Evolutionary conservation across 2,329 filamentous ascomycete species (phyloP).

Genomic region (Basipetospora chlamydospora): DNA sequence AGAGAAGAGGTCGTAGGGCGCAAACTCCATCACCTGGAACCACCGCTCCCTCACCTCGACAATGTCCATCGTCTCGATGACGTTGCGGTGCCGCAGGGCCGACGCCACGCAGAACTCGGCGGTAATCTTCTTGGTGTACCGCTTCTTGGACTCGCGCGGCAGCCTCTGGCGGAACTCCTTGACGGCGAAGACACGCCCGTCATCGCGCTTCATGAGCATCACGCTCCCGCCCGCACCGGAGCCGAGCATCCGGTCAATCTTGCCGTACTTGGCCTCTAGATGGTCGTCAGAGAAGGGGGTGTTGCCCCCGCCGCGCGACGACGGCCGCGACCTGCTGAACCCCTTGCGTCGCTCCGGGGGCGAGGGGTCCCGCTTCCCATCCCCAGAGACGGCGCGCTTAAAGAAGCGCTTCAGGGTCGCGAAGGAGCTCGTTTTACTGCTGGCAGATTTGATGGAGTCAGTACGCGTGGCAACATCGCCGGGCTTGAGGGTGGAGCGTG

Average conservation of each 20-base stretch:
- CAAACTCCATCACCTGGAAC: constrained; percentile 99
- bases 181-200: constrained; percentile 88
- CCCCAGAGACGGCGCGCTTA: constrained; percentile 48
- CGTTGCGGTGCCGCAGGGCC: constrained; percentile 91
- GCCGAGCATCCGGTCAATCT: constrained; percentile 84
- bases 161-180: constrained; percentile 93
- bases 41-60: constrained; percentile 86
- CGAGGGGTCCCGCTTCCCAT: constrained; percentile 48
- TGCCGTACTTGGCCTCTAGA: constrained; percentile 81
- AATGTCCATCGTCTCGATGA: constrained; percentile 96
- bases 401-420: constrained; percentile 95
- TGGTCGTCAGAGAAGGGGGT: constrained; percentile 93
- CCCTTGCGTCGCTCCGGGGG: constrained; percentile 40
- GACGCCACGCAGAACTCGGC: constrained; percentile 98
- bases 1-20: constrained; percentile 87
- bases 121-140: constrained; percentile 96
- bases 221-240: constrained; percentile 92
- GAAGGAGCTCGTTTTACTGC: constrained; percentile 46
- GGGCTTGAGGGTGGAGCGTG: constrained; percentile 1
- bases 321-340: constrained; percentile 26
- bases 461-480: constrained; percentile 3
- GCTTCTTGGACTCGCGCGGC: constrained; percentile 82
- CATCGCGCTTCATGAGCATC: constrained; percentile 82
- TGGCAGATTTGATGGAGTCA: constrained; percentile 9
- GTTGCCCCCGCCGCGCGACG: constrained; percentile 26